These are phyloP conservation scores for Ajuga chamaepitys DNA, from an alignment of 257 asterid species.

Conservation along the genomic window DNA sequence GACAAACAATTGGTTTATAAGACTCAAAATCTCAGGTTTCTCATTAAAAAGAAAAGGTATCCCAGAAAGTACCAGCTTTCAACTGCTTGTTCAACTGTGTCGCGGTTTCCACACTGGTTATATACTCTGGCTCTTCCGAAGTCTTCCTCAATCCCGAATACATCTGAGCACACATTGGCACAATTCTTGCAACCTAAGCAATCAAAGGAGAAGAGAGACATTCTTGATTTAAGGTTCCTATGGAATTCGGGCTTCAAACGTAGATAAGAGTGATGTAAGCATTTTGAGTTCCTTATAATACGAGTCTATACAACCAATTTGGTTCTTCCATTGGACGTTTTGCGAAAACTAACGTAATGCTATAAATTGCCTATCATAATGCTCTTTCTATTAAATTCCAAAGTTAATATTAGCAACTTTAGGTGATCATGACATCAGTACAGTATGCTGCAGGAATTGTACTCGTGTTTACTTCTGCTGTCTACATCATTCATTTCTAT, in stretches of 20 bases:
- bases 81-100: slow-evolving; percentile 73
- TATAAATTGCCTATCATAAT: neutral
- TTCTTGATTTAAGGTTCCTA: neutral
- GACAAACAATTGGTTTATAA: neutral
- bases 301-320: too few relatives aligned
- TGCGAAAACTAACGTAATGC: neutral
- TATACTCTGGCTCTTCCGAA: slow-evolving; percentile 98
- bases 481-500: neutral
- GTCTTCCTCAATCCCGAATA: slow-evolving; percentile 89
- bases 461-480: neutral
- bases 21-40: neutral
- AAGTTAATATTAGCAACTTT: neutral
- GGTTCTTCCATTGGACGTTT: neutral
- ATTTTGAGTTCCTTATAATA: neutral
- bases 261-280: neutral
- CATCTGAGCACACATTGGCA: slow-evolving; percentile 70
- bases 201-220: neutral
- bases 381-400: neutral
- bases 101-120: slow-evolving; percentile 56
- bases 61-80: slow-evolving; percentile 66
- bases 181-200: slow-evolving; percentile 91
- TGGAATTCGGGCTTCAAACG: neutral
- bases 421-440: neutral
- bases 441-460: neutral
- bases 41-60: neutral